Conservation (phyloP, 345 rosid species). For the Populus simonii region DNA sequence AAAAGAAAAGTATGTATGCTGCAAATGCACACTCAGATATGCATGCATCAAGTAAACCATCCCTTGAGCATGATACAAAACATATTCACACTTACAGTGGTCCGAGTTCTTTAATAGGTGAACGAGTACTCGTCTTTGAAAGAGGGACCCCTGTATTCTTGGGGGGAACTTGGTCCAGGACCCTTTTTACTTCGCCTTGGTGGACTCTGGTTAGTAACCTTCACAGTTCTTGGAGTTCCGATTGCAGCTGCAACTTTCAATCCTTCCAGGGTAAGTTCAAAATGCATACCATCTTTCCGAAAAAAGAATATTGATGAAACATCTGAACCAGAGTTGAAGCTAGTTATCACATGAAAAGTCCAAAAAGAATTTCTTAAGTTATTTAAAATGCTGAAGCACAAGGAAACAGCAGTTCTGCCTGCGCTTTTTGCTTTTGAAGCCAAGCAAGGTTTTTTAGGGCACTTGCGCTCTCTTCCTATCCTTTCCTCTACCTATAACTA, state of each 20-base stretch:
- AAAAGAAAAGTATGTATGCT: neutral
- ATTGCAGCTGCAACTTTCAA: conserved; percentile 92
- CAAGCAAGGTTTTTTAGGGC: too few species aligned
- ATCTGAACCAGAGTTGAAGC: too few species aligned
- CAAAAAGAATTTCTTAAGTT: too few species aligned
- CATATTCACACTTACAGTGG: conserved; percentile 10
- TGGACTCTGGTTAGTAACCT: conserved; percentile 75
- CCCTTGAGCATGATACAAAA: neutral
- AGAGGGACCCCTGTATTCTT: conserved; percentile 74
- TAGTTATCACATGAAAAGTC: too few species aligned
- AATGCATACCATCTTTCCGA: neutral
- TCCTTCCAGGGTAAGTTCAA: conserved; percentile 66
- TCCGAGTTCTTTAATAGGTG: conserved; percentile 43
- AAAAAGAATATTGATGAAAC: too few species aligned
- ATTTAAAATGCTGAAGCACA: too few species aligned
- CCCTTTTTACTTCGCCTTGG: conserved; percentile 77
- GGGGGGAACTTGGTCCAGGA: conserved; percentile 78
- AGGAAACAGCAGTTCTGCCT: too few species aligned
- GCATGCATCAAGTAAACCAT: neutral
- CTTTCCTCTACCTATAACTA: too few species aligned
- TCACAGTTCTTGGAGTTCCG: conserved; percentile 84
- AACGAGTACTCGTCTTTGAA: conserved; percentile 86
- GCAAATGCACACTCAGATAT: neutral
- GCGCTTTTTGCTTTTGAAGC: too few species aligned
- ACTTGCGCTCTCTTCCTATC: too few species aligned